These are phyloP conservation scores for Stephanodiscus triporus DNA, from an alignment of 108 stramenopile genomes.

Conservation along the genomic window DNA sequence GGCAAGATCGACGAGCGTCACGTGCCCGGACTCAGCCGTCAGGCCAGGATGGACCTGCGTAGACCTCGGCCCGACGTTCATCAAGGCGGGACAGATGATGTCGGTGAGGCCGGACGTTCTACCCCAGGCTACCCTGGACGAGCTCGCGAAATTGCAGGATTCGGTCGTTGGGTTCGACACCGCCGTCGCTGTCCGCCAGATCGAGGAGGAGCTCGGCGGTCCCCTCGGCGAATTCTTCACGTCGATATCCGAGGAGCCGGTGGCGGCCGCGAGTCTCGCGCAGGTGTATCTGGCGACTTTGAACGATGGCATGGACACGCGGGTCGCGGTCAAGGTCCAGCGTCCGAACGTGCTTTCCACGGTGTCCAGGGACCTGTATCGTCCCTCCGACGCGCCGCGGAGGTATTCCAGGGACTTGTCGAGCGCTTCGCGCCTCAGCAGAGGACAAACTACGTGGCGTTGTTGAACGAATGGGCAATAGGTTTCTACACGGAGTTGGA, in stretches of 20 bases:
- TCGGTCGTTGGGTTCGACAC: slow-evolving; percentile 89
- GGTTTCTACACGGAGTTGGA: slow-evolving; percentile 85
- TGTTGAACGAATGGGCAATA: slow-evolving; percentile 90
- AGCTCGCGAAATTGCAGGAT: slow-evolving; percentile 90
- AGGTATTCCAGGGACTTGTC: slow-evolving; percentile 87
- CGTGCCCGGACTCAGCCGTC: slow-evolving; percentile 76
- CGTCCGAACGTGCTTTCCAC: slow-evolving; percentile 79
- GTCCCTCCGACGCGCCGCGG: slow-evolving; percentile 85
- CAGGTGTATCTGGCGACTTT: slow-evolving; percentile 89
- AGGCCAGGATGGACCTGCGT: slow-evolving; percentile 90
- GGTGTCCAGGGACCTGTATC: slow-evolving; percentile 89
- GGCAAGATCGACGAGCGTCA: slow-evolving; percentile 85
- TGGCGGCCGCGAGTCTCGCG: slow-evolving; percentile 86
- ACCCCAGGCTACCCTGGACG: slow-evolving; percentile 88
- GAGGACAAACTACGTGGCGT: slow-evolving; percentile 82
- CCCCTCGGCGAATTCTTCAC: slow-evolving; percentile 88
- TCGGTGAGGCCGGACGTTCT: slow-evolving; percentile 92
- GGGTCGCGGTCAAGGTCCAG: slow-evolving; percentile 91
- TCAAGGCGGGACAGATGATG: slow-evolving; percentile 86
- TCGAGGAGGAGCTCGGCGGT: slow-evolving; percentile 85
- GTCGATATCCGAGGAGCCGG: slow-evolving; percentile 85
- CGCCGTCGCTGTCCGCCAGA: slow-evolving; percentile 74
- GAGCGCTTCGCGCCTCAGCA: slow-evolving; percentile 92
- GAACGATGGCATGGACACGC: slow-evolving; percentile 75
- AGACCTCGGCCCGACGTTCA: slow-evolving; percentile 93